Conservation (phyloP, 2,329 filamentous ascomycete genomes). For the Penicillium sp. region DNA sequence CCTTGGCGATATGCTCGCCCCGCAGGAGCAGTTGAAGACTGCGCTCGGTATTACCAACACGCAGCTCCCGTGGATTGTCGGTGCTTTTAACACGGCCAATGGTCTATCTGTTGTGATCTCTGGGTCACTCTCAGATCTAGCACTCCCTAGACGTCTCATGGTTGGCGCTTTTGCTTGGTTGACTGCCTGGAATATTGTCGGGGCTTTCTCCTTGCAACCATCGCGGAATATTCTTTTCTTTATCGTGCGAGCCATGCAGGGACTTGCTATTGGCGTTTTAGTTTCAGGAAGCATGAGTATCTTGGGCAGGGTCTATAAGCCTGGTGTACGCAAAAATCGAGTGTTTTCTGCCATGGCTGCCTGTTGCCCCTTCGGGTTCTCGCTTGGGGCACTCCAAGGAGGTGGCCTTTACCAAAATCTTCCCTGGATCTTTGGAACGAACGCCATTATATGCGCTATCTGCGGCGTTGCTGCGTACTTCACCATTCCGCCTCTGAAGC, state of each 20-base stretch:
- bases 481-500: slow-evolving; percentile 41
- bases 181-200: slow-evolving; percentile 41
- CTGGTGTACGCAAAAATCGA: slow-evolving; percentile 49
- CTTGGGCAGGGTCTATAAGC: slow-evolving; percentile 48
- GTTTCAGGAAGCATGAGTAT: slow-evolving; percentile 53
- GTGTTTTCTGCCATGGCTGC: slow-evolving; percentile 52
- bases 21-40: slow-evolving; percentile 38
- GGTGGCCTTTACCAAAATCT: slow-evolving; percentile 43
- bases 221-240: slow-evolving; percentile 38
- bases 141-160: slow-evolving; percentile 43
- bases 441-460: slow-evolving; percentile 41
- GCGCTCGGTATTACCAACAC: slow-evolving; percentile 42
- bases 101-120: slow-evolving; percentile 47
- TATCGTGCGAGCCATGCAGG: slow-evolving; percentile 43
- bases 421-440: slow-evolving; percentile 47
- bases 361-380: slow-evolving; percentile 47
- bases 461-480: slow-evolving; percentile 40
- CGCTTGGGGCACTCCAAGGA: slow-evolving; percentile 46
- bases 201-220: slow-evolving; percentile 39
- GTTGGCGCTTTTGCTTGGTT: slow-evolving; percentile 47
- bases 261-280: slow-evolving; percentile 51
- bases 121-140: slow-evolving; percentile 40
- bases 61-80: slow-evolving; percentile 46
- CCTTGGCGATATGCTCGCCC: slow-evolving; percentile 43
- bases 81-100: slow-evolving; percentile 43